These are phyloP conservation scores for Aleurites moluccanus DNA, from an alignment of 441 rosid genomes.

Conservation along the genomic window DNA sequence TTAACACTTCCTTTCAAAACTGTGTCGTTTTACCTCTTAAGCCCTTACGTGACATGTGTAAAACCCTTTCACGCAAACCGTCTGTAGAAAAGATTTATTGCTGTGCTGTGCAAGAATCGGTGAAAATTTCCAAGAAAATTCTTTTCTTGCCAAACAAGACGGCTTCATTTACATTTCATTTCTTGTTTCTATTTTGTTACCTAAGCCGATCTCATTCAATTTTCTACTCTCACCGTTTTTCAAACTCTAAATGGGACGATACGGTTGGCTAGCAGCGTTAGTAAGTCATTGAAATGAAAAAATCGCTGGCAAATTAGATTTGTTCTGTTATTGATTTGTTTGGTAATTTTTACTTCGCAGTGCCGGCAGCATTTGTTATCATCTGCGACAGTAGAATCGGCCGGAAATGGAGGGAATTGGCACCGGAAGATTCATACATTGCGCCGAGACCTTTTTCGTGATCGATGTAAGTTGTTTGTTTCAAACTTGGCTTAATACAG, in stretches of 20 bases:
- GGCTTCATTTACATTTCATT: not conserved
- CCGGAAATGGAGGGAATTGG: conserved; percentile 24
- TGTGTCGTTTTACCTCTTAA: not conserved
- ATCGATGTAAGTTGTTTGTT: conserved; percentile 30
- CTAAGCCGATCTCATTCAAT: not conserved
- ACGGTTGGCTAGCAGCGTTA: conserved; percentile 42
- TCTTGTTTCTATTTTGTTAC: not conserved
- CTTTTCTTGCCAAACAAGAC: conserved; percentile 24
- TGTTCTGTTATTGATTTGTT: not conserved
- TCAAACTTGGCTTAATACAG: not conserved
- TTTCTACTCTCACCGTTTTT: not conserved
- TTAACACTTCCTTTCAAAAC: not conserved
- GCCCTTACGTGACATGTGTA: not conserved
- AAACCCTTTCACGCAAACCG: conserved; percentile 8
- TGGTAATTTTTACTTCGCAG: conserved; percentile 32
- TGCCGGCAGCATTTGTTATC: conserved; percentile 48
- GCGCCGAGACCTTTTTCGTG: conserved; percentile 26
- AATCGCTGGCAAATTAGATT: not conserved
- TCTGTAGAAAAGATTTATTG: not conserved
- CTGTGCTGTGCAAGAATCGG: not conserved
- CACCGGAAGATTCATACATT: conserved; percentile 21
- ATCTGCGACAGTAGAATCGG: conserved; percentile 30
- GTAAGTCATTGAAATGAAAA: conserved; percentile 28
- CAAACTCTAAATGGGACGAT: conserved; percentile 46
- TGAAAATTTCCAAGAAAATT: not conserved